Evolutionary conservation across 352 stramenopile genomes (phyloP), one percentile per base, ranked within the genome.

Genomic region (Phytophthora multivora): DNA sequence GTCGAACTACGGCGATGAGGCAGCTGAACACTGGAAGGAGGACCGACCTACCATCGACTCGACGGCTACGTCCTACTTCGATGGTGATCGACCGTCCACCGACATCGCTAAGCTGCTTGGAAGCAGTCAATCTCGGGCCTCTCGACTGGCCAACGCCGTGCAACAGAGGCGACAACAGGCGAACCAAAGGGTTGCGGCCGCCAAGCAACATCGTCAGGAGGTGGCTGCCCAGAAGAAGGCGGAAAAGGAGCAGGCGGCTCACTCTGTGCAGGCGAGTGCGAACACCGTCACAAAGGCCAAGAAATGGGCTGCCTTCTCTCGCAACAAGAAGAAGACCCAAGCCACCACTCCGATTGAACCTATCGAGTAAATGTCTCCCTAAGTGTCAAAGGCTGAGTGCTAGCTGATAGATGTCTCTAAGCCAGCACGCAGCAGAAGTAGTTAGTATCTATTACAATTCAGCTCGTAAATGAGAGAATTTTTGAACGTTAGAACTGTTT

Each of bases 51-150:
- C 60, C 1, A 62, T 72, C 36, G 51, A 61, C 51, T 70, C 63
- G 1, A 63, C 65, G 5, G 47, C 54, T 15, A 51, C 59, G 5
- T 75, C 69, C 12, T 75, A 73, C 40, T 83, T 82, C 19, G 71
- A 79, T 30, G 53, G 49, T 9, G 74, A 86, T 57, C 69, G 77
- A 0, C 74, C 77, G 23, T 86, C 77, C 11, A 70, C 69, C 0
- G 77, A 86, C 45, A 68, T 86, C 8, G 60, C 74, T 0, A 69
- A 80, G n/a, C 35, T 80, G n/a, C 52, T 86, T 3, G 51, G 69
- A 15, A 50, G 51, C 25, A 54, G 52, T 45, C 42, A 53, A 46
- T 63, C 48, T 11, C 72, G 71, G n/a, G 63, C 56, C 18, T 64
- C 71, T 5, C 63, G 72, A 30, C 46, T 80, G 9, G 55, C 65